Evolutionary conservation across 2,329 filamentous ascomycete genomes (phyloP), one percentile per base, ranked within the genome.

Genomic region (Nemania bipapillata): DNA sequence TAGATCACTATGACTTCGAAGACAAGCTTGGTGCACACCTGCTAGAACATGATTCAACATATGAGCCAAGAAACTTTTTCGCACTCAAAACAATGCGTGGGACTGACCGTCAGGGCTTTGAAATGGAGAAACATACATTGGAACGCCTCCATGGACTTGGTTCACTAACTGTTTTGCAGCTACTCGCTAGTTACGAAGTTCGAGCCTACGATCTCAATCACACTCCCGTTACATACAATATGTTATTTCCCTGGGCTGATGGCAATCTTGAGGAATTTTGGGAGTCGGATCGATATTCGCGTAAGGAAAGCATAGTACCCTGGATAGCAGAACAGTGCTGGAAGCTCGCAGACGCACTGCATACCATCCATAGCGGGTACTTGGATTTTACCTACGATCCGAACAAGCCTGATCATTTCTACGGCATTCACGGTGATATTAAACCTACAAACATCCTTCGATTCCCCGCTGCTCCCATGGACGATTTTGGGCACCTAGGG

Each of bases 281-380:
- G 49, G 49, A 52, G 24, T 28, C 49, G 8, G 17, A 30, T 6
- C 49, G 24, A 15, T n/a, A 52, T 30, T n/a, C 7, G 6, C 26
- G 15, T 15, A 11, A 52, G 24, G 26, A 52, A 22, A 4, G 7
- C 15, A 52, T 52, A 24, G 26, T 52, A 8, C 49, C 49, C 26
- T 52, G 49, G 49, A 52, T 52, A 30, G 49, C 49, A n/a, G 49
- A 52, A 30, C 49, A 52, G 24, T 52, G 49, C 49, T 52, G 49
- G 49, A 52, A 30, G 15, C 49, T 52, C 8, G 49, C 49, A n/a
- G 49, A 52, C 8, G 49, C 6, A 2, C 22, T 52, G 17, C 30
- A 12, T 1, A 5, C 30, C n/a, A 52, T 52, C 30, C 49, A 52
- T 30, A 52, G 5, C 2, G 49, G 49, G 3, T 52, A 52, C 26